phyloP scores from a whole-genome alignment of 2,329 filamentous ascomycete genomes.

The Rasamsonia emersonii region DNA sequence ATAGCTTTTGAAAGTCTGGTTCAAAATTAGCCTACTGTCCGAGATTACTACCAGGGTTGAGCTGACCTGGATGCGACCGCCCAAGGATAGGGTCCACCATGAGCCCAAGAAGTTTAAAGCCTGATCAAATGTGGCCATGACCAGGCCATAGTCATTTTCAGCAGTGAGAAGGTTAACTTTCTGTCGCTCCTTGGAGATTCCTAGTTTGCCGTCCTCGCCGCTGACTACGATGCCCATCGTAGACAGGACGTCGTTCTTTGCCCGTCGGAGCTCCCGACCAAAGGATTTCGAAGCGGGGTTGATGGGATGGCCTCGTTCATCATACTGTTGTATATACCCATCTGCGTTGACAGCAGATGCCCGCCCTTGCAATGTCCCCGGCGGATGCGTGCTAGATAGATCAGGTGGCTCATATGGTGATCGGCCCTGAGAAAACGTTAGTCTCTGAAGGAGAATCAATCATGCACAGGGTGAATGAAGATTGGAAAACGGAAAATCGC shows the following conservation, averaged over 20 bases:
- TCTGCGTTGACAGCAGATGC: conserved; percentile 24
- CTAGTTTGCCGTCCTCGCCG: conserved; percentile 28
- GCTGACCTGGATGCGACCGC: conserved; percentile 30
- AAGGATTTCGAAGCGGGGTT: conserved; percentile 34
- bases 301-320: conserved; percentile 39
- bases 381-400: conserved; percentile 13
- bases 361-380: conserved; percentile 14
- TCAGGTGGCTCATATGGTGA: conserved; percentile 39
- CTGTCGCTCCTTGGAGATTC: conserved; percentile 28
- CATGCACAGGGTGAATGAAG: too few relatives aligned
- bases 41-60: not conserved
- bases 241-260: conserved; percentile 43
- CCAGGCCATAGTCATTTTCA: conserved; percentile 36
- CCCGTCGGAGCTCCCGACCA: conserved; percentile 34
- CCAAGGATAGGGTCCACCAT: conserved; percentile 34
- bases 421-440: conserved; percentile 30
- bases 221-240: conserved; percentile 42
- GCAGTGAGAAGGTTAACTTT: conserved; percentile 28
- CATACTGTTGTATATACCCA: conserved; percentile 40
- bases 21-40: conserved; percentile 4
- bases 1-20: conserved; percentile 32
- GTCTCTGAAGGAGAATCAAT: conserved; percentile 1
- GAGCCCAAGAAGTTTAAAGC: conserved; percentile 31
- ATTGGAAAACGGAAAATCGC: too few relatives aligned
- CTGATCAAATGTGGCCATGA: conserved; percentile 34